A percentile compares a stretch with the other conserved stretches of the same genome.
Conservation (phyloP, 148 eudicot species). For the Rhododendron ovatum region DNA sequence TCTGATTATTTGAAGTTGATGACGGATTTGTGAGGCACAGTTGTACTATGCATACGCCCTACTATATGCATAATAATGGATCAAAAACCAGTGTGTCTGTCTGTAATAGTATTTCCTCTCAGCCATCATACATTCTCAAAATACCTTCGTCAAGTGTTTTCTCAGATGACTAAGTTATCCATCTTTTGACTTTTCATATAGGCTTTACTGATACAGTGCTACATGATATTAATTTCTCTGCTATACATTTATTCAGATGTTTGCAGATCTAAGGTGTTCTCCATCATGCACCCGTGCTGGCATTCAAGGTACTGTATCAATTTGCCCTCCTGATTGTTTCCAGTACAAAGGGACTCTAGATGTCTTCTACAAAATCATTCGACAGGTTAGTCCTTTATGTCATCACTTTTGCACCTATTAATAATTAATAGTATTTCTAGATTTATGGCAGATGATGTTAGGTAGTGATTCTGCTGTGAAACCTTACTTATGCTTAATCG, state of each 20-base stretch:
- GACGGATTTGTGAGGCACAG: neutral
- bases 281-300: constrained; percentile 90
- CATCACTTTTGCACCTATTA: neutral
- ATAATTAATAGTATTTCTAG: neutral
- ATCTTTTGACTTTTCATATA: neutral
- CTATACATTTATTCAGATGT: constrained; percentile 52
- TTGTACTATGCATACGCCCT: neutral
- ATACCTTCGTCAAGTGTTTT: neutral
- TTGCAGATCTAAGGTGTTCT: constrained; percentile 96
- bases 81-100: neutral
- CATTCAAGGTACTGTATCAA: constrained; percentile 84
- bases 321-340: constrained; percentile 98
- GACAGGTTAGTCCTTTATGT: constrained; percentile 58
- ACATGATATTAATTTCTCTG: constrained; percentile 3
- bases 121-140: neutral
- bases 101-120: neutral
- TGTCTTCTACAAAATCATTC: constrained; percentile 74
- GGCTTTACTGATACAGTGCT: neutral
- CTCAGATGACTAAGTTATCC: neutral
- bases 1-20: too few relatives aligned
- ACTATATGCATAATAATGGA: neutral
- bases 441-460: neutral
- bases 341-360: constrained; percentile 95
- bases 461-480: constrained; percentile 4
- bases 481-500: neutral